Evolutionary conservation across 331 rosid species (phyloP), one percentile per base, ranked within the genome.

Genomic region (Acacia concinna): DNA sequence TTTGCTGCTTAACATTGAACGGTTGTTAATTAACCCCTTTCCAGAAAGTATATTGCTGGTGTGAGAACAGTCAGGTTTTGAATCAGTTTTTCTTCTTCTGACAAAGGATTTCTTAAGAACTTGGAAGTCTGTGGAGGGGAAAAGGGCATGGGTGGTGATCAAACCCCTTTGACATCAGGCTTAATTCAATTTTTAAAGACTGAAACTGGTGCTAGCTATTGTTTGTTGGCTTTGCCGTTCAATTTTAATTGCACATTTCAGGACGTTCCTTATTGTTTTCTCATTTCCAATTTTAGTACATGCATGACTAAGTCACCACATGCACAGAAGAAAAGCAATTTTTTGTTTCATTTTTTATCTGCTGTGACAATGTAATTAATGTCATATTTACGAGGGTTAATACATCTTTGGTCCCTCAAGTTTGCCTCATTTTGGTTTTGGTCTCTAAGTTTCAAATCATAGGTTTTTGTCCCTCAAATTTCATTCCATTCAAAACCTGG

Each of bases 1-100:
- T 65, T 71, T 71, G 27, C 54, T 63, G 64, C 18, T 38, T 44
- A 47, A 76, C 34, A 37, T 82, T 54, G 6, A 76, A 54, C 57
- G 57, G 37, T 68, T 54, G 41, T 62, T 30, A 82, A 56, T 68
- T 68, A 74, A 81, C 21, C 40, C 20, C 40, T 41, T 21, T 68
- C 2, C 12, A 68, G 65, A 43, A 59, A 75, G 25, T 23, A 7
- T 69, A 59, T 12, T 35, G 32, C 43, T 15, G 63, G 32, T 51
- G 59, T 37, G 31, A 47, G 11, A 71, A 34, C 18, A 60, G 13
- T 27, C 4, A 43, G 52, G 35, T 27, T 59, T 25, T 28, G 64
- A 57, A 32, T 37, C 14, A 12, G 13, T 4, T 56, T 73, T 27
- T 2, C 17, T 4, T 14, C 13, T 8, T 41, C 23, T 40, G 27